Percentiles rank a stretch among this genome's conserved stretches.
These are phyloP conservation scores for Tulasnella sp. DNA, from an alignment of 768 basidiomycete genomes.

Conservation along the genomic window DNA sequence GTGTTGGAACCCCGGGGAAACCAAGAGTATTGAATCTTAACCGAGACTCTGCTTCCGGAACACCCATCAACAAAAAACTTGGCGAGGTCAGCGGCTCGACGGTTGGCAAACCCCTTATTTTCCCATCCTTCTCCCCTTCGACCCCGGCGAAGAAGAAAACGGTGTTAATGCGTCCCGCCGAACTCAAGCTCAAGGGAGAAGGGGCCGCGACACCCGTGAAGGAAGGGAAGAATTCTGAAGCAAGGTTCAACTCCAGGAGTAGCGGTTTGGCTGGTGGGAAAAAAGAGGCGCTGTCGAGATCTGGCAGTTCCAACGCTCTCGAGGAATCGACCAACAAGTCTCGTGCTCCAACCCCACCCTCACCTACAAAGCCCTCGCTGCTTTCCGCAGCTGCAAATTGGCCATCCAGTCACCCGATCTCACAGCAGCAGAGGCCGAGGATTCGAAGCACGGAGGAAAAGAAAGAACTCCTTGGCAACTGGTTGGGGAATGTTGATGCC, in stretches of 20 bases:
- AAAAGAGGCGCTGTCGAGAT: background rate
- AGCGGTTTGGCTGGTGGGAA: background rate
- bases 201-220: background rate
- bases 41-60: background rate
- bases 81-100: background rate
- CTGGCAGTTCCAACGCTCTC: constrained; percentile 24
- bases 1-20: constrained; percentile 34
- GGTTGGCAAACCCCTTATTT: constrained; percentile 12
- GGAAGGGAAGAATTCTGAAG: background rate
- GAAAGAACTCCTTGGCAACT: constrained; percentile 69
- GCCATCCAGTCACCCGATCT: constrained; percentile 14
- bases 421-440: constrained; percentile 1
- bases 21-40: constrained; percentile 27
- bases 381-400: background rate
- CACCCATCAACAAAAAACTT: background rate
- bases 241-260: background rate
- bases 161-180: constrained; percentile 10
- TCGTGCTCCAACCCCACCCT: background rate
- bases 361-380: constrained; percentile 13
- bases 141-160: constrained; percentile 25
- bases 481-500: constrained; percentile 89
- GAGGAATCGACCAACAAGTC: constrained; percentile 26
- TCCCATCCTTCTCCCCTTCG: constrained; percentile 26
- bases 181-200: constrained; percentile 1
- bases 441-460: constrained; percentile 65